Conservation (phyloP, 1,284 basidiomycete species). For the Puccinia triticina region DNA sequence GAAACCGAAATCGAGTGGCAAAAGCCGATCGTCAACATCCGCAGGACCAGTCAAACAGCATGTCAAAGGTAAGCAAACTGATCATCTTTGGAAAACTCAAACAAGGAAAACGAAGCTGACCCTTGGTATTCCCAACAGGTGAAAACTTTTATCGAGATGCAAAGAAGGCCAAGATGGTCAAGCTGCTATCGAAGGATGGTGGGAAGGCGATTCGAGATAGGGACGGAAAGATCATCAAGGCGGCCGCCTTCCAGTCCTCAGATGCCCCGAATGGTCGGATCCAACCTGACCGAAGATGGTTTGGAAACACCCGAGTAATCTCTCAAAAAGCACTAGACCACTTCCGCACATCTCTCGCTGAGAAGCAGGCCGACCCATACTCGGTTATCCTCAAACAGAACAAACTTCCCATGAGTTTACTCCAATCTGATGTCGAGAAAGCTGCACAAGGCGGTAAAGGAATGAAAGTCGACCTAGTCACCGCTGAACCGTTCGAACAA, state of each 20-base stretch:
- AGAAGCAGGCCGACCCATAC: slow-evolving; percentile 87
- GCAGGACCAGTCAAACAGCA: slow-evolving; percentile 49
- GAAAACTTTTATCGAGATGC: slow-evolving; percentile 52
- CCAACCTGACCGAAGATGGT: slow-evolving; percentile 91
- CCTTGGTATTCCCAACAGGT: slow-evolving; percentile 16
- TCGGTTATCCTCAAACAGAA: slow-evolving; percentile 86
- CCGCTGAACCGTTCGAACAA: slow-evolving; percentile 86
- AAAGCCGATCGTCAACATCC: slow-evolving; percentile 26
- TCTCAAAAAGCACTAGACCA: slow-evolving; percentile 93
- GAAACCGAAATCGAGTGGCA: slow-evolving; percentile 38
- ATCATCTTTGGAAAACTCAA: background rate
- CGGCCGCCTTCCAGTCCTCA: slow-evolving; percentile 88
- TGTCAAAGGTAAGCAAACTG: slow-evolving; percentile 38
- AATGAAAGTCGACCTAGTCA: slow-evolving; percentile 70
- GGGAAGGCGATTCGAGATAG: slow-evolving; percentile 84
- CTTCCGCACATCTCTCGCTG: slow-evolving; percentile 80
- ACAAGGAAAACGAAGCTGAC: background rate
- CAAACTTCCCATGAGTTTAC: slow-evolving; percentile 89
- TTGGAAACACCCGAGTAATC: slow-evolving; percentile 97
- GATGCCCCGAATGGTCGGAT: slow-evolving; percentile 84
- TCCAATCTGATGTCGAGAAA: slow-evolving; percentile 81
- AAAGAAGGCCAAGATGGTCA: slow-evolving; percentile 70
- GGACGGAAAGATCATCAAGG: slow-evolving; percentile 85
- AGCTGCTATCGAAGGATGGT: slow-evolving; percentile 76
- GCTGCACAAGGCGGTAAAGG: slow-evolving; percentile 71